Evolutionary conservation across 2,329 filamentous ascomycete genomes (phyloP).

Genomic region (Aspergillus puulaauensis): DNA sequence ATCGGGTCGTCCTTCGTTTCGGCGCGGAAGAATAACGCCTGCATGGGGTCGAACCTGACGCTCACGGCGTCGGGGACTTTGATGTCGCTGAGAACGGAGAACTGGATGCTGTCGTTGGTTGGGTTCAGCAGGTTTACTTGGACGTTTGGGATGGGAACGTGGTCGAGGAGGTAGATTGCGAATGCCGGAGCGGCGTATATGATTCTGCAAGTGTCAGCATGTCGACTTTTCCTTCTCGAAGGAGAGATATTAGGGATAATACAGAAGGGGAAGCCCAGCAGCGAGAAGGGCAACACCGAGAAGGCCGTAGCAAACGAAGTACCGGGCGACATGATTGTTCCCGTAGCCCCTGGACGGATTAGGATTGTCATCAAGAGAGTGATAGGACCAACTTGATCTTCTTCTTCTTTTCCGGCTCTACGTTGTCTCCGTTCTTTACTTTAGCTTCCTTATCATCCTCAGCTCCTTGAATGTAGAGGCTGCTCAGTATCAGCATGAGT

Average conservation of each 20-base stretch:
- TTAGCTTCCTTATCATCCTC: neutral
- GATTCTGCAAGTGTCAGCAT: neutral
- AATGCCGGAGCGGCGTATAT: constrained; percentile 10
- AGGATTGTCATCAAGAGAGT: neutral
- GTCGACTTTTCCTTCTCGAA: neutral
- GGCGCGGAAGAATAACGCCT: constrained; percentile 4
- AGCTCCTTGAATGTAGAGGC: too few relatives aligned
- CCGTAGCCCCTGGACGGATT: constrained; percentile 1
- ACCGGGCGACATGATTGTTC: constrained; percentile 5
- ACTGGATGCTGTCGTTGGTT: constrained; percentile 11
- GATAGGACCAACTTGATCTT: neutral
- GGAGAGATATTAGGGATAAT: neutral
- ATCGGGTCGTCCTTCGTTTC: neutral
- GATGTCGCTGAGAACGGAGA: constrained; percentile 5
- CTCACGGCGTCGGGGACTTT: constrained; percentile 3
- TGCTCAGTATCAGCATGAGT: too few relatives aligned
- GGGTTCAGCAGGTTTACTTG: constrained; percentile 5
- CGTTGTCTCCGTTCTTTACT: neutral
- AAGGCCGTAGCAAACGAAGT: constrained; percentile 8
- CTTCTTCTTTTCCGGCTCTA: neutral
- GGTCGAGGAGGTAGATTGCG: constrained; percentile 6
- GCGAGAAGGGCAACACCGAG: constrained; percentile 3
- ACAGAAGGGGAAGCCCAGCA: constrained; percentile 4
- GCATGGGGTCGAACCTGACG: neutral
- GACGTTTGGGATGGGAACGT: constrained; percentile 2